A percentile compares a stretch with the other conserved stretches of the same genome.
phyloP scores from a whole-genome alignment of 257 asterid genomes.

The Echites panduratus region DNA sequence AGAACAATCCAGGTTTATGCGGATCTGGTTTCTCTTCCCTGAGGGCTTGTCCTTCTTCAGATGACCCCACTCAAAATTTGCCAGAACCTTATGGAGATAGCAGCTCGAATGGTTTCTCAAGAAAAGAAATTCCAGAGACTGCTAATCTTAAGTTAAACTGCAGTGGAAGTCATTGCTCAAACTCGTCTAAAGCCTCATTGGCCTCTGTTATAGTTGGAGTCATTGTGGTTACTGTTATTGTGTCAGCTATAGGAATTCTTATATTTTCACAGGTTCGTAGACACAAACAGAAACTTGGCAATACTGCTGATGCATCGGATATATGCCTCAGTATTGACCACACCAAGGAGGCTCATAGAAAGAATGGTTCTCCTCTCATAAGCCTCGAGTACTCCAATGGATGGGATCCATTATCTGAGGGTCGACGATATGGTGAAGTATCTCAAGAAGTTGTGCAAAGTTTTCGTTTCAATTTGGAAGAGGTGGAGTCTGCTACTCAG shows the following conservation, averaged over 20 bases:
- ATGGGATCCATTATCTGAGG: slow-evolving; percentile 94
- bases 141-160: slow-evolving; percentile 71
- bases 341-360: slow-evolving; percentile 38
- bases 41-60: slow-evolving; percentile 42
- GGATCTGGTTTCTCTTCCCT: slow-evolving; percentile 66
- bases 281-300: slow-evolving; percentile 54
- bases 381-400: slow-evolving; percentile 87
- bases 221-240: slow-evolving; percentile 32
- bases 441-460: slow-evolving; percentile 59
- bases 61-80: slow-evolving; percentile 32
- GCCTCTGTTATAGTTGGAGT: slow-evolving; percentile 61
- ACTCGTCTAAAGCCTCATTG: slow-evolving; percentile 43
- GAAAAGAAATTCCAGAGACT: slow-evolving; percentile 71
- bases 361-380: slow-evolving; percentile 81
- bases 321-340: slow-evolving; percentile 38
- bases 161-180: slow-evolving; percentile 47
- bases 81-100: slow-evolving; percentile 65
- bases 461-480: slow-evolving; percentile 71
- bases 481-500: slow-evolving; percentile 79
- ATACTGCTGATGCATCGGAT: slow-evolving; percentile 31
- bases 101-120: slow-evolving; percentile 35
- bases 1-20: slow-evolving; percentile 69
- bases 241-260: slow-evolving; percentile 38
- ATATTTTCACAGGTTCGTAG: slow-evolving; percentile 43
- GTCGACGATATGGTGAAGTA: slow-evolving; percentile 53